These are phyloP conservation scores for Ogataea henricii DNA, from an alignment of 805 yeast species.

Conservation along the genomic window DNA sequence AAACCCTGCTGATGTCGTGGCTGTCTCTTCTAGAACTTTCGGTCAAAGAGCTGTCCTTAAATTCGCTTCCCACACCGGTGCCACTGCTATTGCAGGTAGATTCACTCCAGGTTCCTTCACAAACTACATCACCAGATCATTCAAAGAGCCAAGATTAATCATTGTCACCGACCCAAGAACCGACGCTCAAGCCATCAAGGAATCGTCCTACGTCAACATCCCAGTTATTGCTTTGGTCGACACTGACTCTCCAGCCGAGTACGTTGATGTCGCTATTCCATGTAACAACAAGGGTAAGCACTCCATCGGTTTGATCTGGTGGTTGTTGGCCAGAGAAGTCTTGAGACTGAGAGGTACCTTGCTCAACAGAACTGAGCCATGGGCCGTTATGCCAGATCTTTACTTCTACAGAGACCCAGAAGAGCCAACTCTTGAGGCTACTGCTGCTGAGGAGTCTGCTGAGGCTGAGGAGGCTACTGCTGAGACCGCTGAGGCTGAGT, in stretches of 20 bases:
- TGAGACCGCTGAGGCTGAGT: constrained; percentile 66
- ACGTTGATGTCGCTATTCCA: constrained; percentile 99
- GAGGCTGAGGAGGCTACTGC: constrained; percentile 65
- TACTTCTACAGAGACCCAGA: constrained; percentile 99
- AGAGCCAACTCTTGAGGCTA: constrained; percentile 85
- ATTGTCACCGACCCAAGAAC: constrained; percentile 99
- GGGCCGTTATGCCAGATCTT: constrained; percentile 99
- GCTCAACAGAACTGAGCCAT: constrained; percentile 93
- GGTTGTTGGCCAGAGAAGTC: constrained; percentile 98
- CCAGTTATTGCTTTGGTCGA: constrained; percentile 99
- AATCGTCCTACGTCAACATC: constrained; percentile 99
- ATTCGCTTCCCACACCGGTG: constrained; percentile 99
- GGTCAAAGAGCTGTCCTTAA: constrained; percentile 99
- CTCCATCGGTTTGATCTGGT: constrained; percentile 99
- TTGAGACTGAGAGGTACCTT: constrained; percentile 97
- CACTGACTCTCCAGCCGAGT: constrained; percentile 98
- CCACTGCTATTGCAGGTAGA: constrained; percentile 99
- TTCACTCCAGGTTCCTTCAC: constrained; percentile 99
- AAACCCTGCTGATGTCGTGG: constrained; percentile 97
- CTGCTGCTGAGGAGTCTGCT: constrained; percentile 64
- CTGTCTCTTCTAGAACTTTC: constrained; percentile 97
- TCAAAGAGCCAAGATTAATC: constrained; percentile 99
- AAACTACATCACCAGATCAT: constrained; percentile 99
- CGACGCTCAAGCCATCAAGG: constrained; percentile 99
- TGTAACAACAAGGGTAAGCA: constrained; percentile 99